Percentiles rank a stretch among this genome's conserved stretches.
These are phyloP conservation scores for Fusarium stilboides DNA, from an alignment of 2,329 filamentous ascomycete species.

Conservation along the genomic window DNA sequence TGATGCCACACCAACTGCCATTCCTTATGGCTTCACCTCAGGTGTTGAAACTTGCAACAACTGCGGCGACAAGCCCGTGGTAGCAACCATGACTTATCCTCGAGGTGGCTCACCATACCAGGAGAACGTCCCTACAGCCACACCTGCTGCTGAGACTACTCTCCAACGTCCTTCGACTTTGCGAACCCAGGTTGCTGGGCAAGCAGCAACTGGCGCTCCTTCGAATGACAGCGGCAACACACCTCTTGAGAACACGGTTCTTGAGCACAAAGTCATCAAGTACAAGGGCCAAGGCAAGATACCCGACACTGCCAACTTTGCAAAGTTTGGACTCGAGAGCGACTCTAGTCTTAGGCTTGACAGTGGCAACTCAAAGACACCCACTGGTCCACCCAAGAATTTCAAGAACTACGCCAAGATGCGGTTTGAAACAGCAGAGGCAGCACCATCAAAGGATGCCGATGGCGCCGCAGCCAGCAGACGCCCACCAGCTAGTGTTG, in stretches of 20 bases:
- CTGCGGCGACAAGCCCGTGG: slow-evolving; percentile 44
- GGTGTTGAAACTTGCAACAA: slow-evolving; percentile 37
- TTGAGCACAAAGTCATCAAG: slow-evolving; percentile 34
- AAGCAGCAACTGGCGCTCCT: slow-evolving; percentile 25
- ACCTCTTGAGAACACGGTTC: slow-evolving; percentile 34
- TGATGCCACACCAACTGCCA: slow-evolving; percentile 32
- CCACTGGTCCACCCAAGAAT: slow-evolving; percentile 1
- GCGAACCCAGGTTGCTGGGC: slow-evolving; percentile 25
- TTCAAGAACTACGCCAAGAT: slow-evolving; percentile 28
- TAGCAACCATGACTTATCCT: slow-evolving; percentile 48
- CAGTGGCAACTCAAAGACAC: background rate
- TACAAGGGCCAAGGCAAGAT: slow-evolving; percentile 14
- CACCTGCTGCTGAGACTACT: slow-evolving; percentile 11
- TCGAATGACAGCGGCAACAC: background rate
- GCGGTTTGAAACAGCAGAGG: slow-evolving; percentile 7
- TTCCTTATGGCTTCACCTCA: slow-evolving; percentile 47
- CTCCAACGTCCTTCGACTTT: slow-evolving; percentile 34
- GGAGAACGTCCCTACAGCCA: slow-evolving; percentile 27
- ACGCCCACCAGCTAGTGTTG: slow-evolving; percentile 16
- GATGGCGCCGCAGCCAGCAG: slow-evolving; percentile 18
- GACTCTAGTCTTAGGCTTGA: background rate
- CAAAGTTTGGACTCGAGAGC: slow-evolving; percentile 14
- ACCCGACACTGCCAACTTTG: slow-evolving; percentile 19
- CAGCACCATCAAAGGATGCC: slow-evolving; percentile 22
- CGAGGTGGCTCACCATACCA: slow-evolving; percentile 44